phyloP scores from a whole-genome alignment of 495 filamentous ascomycete species.

The Jackrogersella minutella region DNA sequence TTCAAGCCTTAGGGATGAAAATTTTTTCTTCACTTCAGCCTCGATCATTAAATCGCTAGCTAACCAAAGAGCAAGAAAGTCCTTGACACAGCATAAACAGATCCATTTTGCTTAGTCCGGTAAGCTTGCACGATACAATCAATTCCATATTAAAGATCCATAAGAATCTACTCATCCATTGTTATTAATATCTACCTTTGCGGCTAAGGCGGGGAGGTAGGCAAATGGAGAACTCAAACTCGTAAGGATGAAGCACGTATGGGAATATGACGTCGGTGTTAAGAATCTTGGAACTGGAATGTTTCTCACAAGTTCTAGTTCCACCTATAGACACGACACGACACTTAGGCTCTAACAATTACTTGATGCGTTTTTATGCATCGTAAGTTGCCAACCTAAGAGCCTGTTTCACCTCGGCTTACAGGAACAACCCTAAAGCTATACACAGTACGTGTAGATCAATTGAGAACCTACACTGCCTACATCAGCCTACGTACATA shows the following conservation, averaged over 20 bases:
- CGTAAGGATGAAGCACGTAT: conserved; percentile 18
- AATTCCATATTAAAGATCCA: conserved; percentile 30
- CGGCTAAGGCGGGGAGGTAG: conserved; percentile 33
- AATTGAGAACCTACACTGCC: conserved; percentile 3
- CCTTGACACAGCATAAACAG: conserved; percentile 31
- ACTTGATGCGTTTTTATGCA: conserved; percentile 28
- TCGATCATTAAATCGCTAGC: conserved; percentile 27
- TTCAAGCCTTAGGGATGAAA: conserved; percentile 31
- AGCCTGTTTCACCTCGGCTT: conserved; percentile 40
- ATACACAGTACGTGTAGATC: conserved; percentile 5
- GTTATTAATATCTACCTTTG: conserved; percentile 21
- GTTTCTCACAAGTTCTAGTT: conserved; percentile 11
- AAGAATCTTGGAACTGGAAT: conserved; percentile 9
- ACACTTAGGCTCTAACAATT: conserved; percentile 32
- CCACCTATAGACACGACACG: conserved; percentile 15
- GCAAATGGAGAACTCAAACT: neutral
- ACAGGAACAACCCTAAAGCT: conserved; percentile 14
- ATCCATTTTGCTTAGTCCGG: neutral
- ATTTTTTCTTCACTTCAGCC: conserved; percentile 37
- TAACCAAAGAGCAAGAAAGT: conserved; percentile 10
- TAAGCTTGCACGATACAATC: conserved; percentile 23
- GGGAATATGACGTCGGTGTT: conserved; percentile 33
- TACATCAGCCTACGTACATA: neutral
- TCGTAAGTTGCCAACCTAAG: conserved; percentile 13
- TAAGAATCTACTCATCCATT: conserved; percentile 11